Evolutionary conservation across 192 early-diverging fungal genomes (phyloP).

Genomic region (Entophlyctis helioformis): DNA sequence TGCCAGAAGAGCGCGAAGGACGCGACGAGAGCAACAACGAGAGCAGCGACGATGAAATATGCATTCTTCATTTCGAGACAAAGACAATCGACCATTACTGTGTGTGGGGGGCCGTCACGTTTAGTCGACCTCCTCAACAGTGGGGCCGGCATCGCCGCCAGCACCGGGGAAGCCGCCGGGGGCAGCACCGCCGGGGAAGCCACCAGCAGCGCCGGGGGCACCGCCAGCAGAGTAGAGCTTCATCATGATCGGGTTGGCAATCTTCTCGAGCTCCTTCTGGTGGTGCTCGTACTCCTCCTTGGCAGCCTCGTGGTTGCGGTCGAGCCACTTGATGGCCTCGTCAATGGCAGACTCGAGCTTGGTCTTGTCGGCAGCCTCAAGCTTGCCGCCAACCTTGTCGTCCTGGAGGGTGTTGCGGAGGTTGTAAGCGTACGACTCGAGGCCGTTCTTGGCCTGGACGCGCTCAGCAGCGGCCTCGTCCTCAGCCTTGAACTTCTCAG

Average conservation of each 20-base stretch:
- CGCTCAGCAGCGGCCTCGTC: constrained; percentile 88
- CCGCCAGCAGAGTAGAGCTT: constrained; percentile 82
- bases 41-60: no score
- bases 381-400: constrained; percentile 70
- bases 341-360: constrained; percentile 68
- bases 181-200: constrained; percentile 28
- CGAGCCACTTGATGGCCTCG: constrained; percentile 92
- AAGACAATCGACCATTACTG: no score
- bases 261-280: constrained; percentile 88
- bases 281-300: constrained; percentile 95
- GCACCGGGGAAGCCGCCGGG: constrained; percentile 68
- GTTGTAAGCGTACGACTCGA: constrained; percentile 97
- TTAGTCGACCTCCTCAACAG: constrained; percentile 53
- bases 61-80: no score
- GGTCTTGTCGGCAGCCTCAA: constrained; percentile 70
- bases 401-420: constrained; percentile 84
- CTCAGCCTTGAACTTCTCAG: constrained; percentile 93
- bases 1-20: no score
- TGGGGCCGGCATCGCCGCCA: constrained; percentile 39
- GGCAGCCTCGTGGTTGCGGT: constrained; percentile 83
- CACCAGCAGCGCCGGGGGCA: constrained; percentile 41
- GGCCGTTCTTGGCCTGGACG: constrained; percentile 83
- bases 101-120: no score
- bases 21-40: no score
- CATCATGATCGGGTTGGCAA: constrained; percentile 96